Conservation (phyloP, 2,329 filamentous ascomycete genomes). For the Waltergamsia citrina region DNA sequence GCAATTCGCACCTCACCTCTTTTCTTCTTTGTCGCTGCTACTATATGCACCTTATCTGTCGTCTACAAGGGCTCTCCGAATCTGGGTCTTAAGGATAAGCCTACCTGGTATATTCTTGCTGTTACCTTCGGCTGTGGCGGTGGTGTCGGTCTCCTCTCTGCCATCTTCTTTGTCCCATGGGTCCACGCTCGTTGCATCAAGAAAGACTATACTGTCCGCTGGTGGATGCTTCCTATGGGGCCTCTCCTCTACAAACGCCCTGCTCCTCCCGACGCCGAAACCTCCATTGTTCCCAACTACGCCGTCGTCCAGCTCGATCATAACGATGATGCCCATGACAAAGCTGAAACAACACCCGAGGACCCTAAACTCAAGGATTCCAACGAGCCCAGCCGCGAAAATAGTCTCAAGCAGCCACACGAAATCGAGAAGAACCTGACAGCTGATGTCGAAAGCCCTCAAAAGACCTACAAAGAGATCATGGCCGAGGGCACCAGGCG, state of each 20-base stretch:
- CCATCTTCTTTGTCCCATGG: conserved; percentile 66
- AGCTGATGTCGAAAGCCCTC: conserved; percentile 49
- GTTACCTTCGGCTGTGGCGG: conserved; percentile 57
- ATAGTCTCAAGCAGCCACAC: conserved; percentile 46
- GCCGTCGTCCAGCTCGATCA: conserved; percentile 62
- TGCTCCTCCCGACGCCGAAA: conserved; percentile 38
- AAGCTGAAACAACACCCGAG: conserved; percentile 15
- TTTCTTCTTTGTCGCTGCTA: conserved; percentile 69
- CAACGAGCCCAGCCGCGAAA: conserved; percentile 26
- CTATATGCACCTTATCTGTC: conserved; percentile 66
- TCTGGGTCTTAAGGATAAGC: conserved; percentile 56
- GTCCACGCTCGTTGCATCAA: conserved; percentile 59
- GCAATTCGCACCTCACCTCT: conserved; percentile 65
- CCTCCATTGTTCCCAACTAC: conserved; percentile 61
- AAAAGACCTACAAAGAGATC: too few relatives aligned
- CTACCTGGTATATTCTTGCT: conserved; percentile 54
- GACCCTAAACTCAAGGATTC: conserved; percentile 17
- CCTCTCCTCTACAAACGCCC: conserved; percentile 56
- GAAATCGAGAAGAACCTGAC: conserved; percentile 32
- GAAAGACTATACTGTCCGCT: conserved; percentile 55
- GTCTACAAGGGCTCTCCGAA: conserved; percentile 74
- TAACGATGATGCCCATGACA: conserved; percentile 25
- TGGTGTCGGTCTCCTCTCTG: conserved; percentile 48
- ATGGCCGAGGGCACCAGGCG: too few relatives aligned
- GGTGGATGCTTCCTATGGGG: conserved; percentile 52